These are phyloP conservation scores for Lunasporangiospora selenospora DNA, from an alignment of 192 early-diverging fungal genomes.

Conservation along the genomic window DNA sequence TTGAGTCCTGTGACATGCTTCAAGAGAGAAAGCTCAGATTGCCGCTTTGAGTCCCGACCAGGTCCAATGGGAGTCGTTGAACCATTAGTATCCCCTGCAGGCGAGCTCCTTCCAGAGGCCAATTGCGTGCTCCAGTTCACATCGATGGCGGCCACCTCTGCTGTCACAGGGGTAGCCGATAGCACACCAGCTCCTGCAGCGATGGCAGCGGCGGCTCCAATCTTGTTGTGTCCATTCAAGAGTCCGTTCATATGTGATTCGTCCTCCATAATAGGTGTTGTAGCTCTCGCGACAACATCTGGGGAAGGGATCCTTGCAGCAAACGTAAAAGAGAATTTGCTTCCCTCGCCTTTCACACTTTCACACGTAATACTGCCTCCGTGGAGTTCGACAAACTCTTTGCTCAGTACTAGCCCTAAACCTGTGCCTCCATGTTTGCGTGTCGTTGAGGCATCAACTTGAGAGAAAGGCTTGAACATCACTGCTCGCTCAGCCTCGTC, in stretches of 20 bases:
- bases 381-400: slow-evolving; percentile 78
- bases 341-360: slow-evolving; percentile 72
- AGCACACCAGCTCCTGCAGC: no score
- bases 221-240: no score
- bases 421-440: slow-evolving; percentile 89
- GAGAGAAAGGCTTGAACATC: slow-evolving; percentile 84
- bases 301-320: slow-evolving; percentile 54
- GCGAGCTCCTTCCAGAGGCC: no score
- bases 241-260: slow-evolving; percentile 26
- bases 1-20: slow-evolving; percentile 38
- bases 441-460: slow-evolving; percentile 82
- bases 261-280: slow-evolving; percentile 50
- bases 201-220: no score
- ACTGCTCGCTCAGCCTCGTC: slow-evolving; percentile 69
- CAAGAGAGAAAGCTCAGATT: neutral
- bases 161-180: no score
- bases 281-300: slow-evolving; percentile 44
- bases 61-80: no score
- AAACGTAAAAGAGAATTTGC: slow-evolving; percentile 77
- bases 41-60: slow-evolving; percentile 8
- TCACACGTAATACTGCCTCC: slow-evolving; percentile 78
- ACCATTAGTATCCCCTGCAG: no score
- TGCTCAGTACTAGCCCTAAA: slow-evolving; percentile 81
- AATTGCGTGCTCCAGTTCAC: no score
- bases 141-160: no score